Percentiles rank a stretch among this genome's conserved stretches.
Evolutionary conservation across 108 stramenopile genomes (phyloP).

Genomic region (Schizochytrium sp.): DNA sequence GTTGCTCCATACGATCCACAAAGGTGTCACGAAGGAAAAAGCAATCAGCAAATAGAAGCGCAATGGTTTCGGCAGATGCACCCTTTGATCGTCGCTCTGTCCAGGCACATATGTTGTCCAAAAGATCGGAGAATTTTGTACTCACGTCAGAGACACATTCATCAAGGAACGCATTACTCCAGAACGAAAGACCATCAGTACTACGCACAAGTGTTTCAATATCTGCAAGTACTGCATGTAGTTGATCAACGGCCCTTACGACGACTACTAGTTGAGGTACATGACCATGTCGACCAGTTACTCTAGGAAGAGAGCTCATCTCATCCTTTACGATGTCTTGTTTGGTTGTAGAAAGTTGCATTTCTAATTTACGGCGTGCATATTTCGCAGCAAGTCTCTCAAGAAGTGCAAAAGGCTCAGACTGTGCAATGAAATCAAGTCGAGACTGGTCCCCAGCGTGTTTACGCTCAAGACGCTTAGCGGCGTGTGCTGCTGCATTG

Average conservation of each 20-base stretch:
- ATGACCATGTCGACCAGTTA: background rate
- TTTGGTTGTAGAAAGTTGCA: background rate
- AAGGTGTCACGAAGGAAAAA: conserved; percentile 12
- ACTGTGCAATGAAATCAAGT: background rate
- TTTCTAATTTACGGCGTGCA: background rate
- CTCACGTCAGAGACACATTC: background rate
- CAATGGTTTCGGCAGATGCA: conserved; percentile 28
- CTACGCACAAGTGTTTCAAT: background rate
- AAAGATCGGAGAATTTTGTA: background rate
- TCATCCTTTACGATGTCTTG: conserved; percentile 33
- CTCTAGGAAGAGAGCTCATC: background rate
- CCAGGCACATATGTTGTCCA: background rate
- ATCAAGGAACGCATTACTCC: conserved; percentile 28
- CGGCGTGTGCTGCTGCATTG: conserved; percentile 28
- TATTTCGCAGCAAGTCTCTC: background rate
- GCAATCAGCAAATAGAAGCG: conserved; percentile 37
- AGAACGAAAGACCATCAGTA: conserved; percentile 14
- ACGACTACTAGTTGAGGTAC: conserved; percentile 8
- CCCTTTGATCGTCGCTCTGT: background rate
- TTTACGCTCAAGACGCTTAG: conserved; percentile 13
- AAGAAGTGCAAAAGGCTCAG: conserved; percentile 14
- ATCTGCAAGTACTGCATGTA: background rate
- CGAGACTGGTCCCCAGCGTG: background rate
- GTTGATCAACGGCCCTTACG: background rate
- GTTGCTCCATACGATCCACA: background rate